phyloP scores from a whole-genome alignment of 1,139 yeast species.

The Keqinozyma sinolaborantium region DNA sequence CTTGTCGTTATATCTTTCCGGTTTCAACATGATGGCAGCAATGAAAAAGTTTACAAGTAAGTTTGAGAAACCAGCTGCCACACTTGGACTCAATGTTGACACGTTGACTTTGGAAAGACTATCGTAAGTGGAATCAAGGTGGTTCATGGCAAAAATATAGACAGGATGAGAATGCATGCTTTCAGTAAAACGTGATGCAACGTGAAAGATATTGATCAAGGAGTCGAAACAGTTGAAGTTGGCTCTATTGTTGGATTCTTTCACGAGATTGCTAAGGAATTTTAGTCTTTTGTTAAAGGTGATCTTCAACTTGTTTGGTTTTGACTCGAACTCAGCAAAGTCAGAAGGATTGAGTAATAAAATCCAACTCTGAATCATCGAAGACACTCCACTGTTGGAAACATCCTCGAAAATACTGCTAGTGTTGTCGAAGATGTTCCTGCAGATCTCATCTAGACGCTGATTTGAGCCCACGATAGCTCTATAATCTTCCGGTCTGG shows the following conservation, averaged over 20 bases:
- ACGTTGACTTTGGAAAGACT: slow-evolving; percentile 17
- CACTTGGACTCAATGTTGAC: slow-evolving; percentile 12
- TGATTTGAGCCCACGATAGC: slow-evolving; percentile 24
- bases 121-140: slow-evolving; percentile 35
- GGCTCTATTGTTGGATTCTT: slow-evolving; percentile 29
- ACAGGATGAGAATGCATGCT: slow-evolving; percentile 32
- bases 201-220: slow-evolving; percentile 36
- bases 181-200: slow-evolving; percentile 36
- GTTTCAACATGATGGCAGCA: slow-evolving; percentile 40
- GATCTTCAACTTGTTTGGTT: slow-evolving; percentile 29
- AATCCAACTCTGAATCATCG: slow-evolving; percentile 34
- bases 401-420: slow-evolving; percentile 29
- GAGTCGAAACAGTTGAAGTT: slow-evolving; percentile 43
- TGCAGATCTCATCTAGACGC: slow-evolving; percentile 22
- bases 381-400: slow-evolving; percentile 17
- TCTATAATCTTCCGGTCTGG: slow-evolving; percentile 52
- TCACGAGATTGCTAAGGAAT: slow-evolving; percentile 30
- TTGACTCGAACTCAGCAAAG: slow-evolving; percentile 27
- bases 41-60: slow-evolving; percentile 38
- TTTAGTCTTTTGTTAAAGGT: slow-evolving; percentile 35
- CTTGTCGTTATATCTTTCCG: slow-evolving; percentile 27
- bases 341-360: slow-evolving; percentile 34
- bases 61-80: slow-evolving; percentile 12
- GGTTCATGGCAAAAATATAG: slow-evolving; percentile 36
- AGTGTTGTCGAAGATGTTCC: slow-evolving; percentile 32